Base-by-base conservation (phyloP, 2,329 filamentous ascomycete genomes). In the Arthrobotrys megalospora region DNA sequence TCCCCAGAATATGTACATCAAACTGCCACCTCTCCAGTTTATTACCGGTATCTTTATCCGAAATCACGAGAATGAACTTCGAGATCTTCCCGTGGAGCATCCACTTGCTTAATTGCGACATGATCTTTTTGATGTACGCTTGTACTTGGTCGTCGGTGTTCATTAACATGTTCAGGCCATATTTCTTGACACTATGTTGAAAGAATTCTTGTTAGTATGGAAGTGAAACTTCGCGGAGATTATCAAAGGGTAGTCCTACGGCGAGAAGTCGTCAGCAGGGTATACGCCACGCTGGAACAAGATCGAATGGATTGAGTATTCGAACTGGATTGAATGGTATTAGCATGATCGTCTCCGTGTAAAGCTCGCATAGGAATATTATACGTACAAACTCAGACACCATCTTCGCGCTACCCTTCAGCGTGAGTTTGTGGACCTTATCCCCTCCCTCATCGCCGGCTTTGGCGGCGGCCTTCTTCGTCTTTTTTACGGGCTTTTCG, bases 41-140 rank as follows among this genome's bases (percentile, higher is more conserved):
- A 84, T 97, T 94, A 80, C 95, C 96, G 0, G 94, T 97, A 85
- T 99, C 96, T 85, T 97, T 98, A 87, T 92, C 93, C 36, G 95
- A 97, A 81, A 99, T 94, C 58, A 99, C 96, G 66, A 99, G 92
- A 76, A 99, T 94, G 11, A 99, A 90, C 85, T 97, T 97, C 65
- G 93, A 96, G 84, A 99, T 97, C 86, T 99, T 98, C 84, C 94
- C 93, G 82, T 92, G 93, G 66, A 94, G 88, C 94, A 98, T 98
- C 96, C 96, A 99, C 84, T 93, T 93, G 86, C 96, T 95, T 75
- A 99, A 90, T 85, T 99, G 96, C 32, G 91, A 91, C 94, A 97
- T 99, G 86, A 99, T 98, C 86, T 96, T 97, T 85, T 97, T 97
- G 87, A 99, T 97, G 86, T 99, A 99, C 36, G 94, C 93, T 85